Evolutionary conservation across 1,284 basidiomycete genomes (phyloP).

Genomic region (Cutaneotrichosporon dermatis): DNA sequence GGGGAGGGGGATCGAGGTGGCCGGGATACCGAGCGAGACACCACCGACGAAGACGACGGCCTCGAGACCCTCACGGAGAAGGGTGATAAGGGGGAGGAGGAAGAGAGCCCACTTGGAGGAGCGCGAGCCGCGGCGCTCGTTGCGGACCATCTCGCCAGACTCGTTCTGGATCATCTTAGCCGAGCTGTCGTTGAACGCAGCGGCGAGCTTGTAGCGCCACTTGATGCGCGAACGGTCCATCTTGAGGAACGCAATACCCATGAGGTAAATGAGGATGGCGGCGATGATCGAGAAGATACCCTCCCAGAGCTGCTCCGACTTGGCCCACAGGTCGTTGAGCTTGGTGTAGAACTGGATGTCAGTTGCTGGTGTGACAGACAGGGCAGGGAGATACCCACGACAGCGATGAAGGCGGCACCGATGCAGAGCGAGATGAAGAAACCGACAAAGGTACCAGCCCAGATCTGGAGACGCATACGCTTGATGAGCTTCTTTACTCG

Average conservation of each 20-base stretch:
- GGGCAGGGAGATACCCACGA: constrained; percentile 36
- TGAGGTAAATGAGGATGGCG: constrained; percentile 71
- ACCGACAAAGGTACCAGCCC: constrained; percentile 70
- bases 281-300: constrained; percentile 79
- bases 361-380: neutral
- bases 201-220: constrained; percentile 81
- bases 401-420: constrained; percentile 53
- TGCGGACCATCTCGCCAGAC: constrained; percentile 6
- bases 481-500: constrained; percentile 36
- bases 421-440: constrained; percentile 70
- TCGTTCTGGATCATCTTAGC: constrained; percentile 6
- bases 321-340: constrained; percentile 54
- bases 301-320: constrained; percentile 52
- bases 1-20: constrained; percentile 79
- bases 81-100: constrained; percentile 79
- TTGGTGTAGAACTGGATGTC: constrained; percentile 51
- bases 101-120: constrained; percentile 79
- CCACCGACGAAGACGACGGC: constrained; percentile 90
- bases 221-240: constrained; percentile 68
- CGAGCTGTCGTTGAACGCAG: constrained; percentile 59
- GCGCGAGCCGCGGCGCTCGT: constrained; percentile 32
- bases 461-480: constrained; percentile 60
- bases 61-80: constrained; percentile 82
- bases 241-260: constrained; percentile 69
- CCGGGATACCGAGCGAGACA: constrained; percentile 74